These are phyloP conservation scores for Umbellularia californica DNA, from an alignment of 164 flowering plant species.

Conservation along the genomic window DNA sequence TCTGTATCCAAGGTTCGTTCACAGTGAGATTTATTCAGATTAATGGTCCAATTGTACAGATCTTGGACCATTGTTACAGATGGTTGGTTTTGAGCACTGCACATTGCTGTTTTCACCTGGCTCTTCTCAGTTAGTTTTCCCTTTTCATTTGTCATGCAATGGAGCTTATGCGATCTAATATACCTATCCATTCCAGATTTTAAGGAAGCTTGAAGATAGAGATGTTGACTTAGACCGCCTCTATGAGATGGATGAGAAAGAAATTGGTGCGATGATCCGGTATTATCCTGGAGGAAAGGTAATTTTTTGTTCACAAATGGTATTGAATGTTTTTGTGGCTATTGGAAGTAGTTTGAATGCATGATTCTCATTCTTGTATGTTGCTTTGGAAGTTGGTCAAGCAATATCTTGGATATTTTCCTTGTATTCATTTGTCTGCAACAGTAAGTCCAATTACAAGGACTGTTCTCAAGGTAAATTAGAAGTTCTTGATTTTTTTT, in stretches of 20 bases:
- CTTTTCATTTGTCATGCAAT: background rate
- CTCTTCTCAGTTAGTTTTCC: background rate
- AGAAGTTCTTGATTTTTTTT: background rate
- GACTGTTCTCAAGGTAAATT: slow-evolving; percentile 87
- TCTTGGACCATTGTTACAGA: background rate
- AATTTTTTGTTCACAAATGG: background rate
- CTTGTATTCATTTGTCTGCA: slow-evolving; percentile 75
- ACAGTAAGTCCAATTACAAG: slow-evolving; percentile 97
- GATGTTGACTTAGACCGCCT: slow-evolving; percentile 79
- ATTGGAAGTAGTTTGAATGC: background rate
- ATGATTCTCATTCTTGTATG: slow-evolving; percentile 4
- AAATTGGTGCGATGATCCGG: slow-evolving; percentile 89
- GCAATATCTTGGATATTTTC: slow-evolving; percentile 85
- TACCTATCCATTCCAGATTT: slow-evolving; percentile 41
- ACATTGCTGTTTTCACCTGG: too few species aligned
- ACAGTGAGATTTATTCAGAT: background rate
- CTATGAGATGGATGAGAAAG: slow-evolving; percentile 90
- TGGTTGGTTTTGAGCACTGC: too few species aligned
- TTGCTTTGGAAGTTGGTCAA: slow-evolving; percentile 60
- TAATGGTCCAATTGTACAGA: background rate
- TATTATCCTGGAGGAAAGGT: slow-evolving; percentile 92
- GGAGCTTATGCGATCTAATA: background rate
- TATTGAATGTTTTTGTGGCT: background rate
- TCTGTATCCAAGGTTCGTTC: background rate
- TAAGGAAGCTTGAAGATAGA: slow-evolving; percentile 89